Conservation (phyloP, 352 stramenopile genomes). For the Blastocystis sp. region DNA sequence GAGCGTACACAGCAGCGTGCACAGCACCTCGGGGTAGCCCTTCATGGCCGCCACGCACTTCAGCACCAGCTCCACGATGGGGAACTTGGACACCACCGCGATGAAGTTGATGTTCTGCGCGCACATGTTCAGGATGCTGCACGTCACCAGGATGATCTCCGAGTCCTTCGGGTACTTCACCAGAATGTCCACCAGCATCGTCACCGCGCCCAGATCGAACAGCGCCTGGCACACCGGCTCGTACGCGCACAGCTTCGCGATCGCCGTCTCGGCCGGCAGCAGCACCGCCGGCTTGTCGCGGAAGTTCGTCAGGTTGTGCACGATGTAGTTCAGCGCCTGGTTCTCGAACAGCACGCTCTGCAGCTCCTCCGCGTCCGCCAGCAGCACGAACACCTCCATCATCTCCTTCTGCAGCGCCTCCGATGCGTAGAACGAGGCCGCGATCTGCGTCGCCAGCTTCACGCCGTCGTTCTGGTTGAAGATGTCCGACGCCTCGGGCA, state of each 20-base stretch:
- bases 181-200: slow-evolving; percentile 35
- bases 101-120: slow-evolving; percentile 56
- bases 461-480: slow-evolving; percentile 63
- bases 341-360: slow-evolving; percentile 67
- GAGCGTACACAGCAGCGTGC: slow-evolving; percentile 45
- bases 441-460: slow-evolving; percentile 43
- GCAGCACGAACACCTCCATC: slow-evolving; percentile 51
- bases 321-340: slow-evolving; percentile 59
- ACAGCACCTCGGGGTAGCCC: slow-evolving; percentile 33
- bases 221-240: slow-evolving; percentile 60
- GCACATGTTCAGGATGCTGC: slow-evolving; percentile 56
- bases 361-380: slow-evolving; percentile 41
- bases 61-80: slow-evolving; percentile 64
- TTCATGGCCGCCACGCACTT: slow-evolving; percentile 19
- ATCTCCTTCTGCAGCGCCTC: slow-evolving; percentile 45
- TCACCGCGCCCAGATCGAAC: slow-evolving; percentile 60
- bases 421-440: slow-evolving; percentile 53
- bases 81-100: slow-evolving; percentile 10
- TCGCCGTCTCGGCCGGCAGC: slow-evolving; percentile 33
- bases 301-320: slow-evolving; percentile 56
- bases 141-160: slow-evolving; percentile 46
- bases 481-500: slow-evolving; percentile 57
- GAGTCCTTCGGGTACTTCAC: slow-evolving; percentile 57
- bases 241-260: slow-evolving; percentile 41
- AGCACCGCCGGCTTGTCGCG: slow-evolving; percentile 32